Conservation (phyloP, 148 eudicot species). For the Mesembryanthemum crystallinum region DNA sequence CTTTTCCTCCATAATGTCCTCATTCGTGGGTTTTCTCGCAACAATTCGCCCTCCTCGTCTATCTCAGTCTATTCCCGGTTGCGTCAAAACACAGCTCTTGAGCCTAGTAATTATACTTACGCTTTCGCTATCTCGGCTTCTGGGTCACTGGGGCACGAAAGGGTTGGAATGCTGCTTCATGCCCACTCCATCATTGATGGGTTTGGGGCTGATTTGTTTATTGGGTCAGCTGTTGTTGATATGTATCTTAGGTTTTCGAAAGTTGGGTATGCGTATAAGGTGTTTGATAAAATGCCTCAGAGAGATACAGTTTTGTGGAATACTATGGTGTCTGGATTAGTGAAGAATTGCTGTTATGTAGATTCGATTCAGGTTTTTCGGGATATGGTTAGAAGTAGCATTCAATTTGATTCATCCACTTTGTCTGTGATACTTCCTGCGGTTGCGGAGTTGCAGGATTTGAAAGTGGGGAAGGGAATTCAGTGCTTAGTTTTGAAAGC, state of each 20-base stretch:
- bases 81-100: conserved; percentile 27
- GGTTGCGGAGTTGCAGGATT: conserved; percentile 61
- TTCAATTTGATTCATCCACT: conserved; percentile 52
- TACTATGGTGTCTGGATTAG: conserved; percentile 68
- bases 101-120: conserved; percentile 50
- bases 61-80: conserved; percentile 34
- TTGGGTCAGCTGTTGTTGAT: conserved; percentile 59
- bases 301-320: conserved; percentile 78
- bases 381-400: conserved; percentile 47
- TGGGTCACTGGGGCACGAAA: conserved; percentile 33
- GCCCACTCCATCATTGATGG: conserved; percentile 57
- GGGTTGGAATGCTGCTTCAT: conserved; percentile 53
- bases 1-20: conserved; percentile 57
- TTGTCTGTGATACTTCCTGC: conserved; percentile 63
- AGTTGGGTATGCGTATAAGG: conserved; percentile 42
- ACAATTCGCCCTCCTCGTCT: conserved; percentile 29
- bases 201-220: conserved; percentile 59
- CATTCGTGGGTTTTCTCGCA: conserved; percentile 36
- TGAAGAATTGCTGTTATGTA: conserved; percentile 46
- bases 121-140: conserved; percentile 43
- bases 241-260: conserved; percentile 45
- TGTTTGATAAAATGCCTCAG: conserved; percentile 62
- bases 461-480: conserved; percentile 56
- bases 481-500: conserved; percentile 54
- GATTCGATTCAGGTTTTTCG: conserved; percentile 46